Evolutionary conservation across 1,284 basidiomycete genomes (phyloP), one percentile per base, ranked within the genome.

Genomic region (Mycosarcoma mackinlayi): DNA sequence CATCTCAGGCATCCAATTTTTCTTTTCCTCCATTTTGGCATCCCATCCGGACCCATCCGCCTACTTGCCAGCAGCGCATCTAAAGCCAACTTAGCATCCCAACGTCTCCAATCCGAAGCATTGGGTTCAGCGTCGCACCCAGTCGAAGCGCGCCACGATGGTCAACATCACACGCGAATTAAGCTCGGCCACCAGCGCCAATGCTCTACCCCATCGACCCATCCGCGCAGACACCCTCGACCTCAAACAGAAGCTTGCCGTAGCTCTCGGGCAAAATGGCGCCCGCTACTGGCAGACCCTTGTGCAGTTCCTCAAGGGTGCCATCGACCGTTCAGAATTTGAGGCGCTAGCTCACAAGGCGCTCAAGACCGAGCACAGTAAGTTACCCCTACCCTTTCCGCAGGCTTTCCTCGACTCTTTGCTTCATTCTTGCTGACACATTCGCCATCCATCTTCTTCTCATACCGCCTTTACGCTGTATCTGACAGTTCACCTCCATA

Each of bases 261-360:
- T 71, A 8, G 79, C 74, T n/a, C 67, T 82, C 1, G 80, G 80
- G 14, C 63, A 70, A 23, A 70, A 76, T 28, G 77, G 78, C 7
- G 64, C 65, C 3, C 67, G 71, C 30, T 85, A 85, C 76, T 85
- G 84, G 84, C 49, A 68, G 27, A 76, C 80, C 3, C 73, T 85
- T 14, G 65, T 77, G 3, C 79, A 77, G 18, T 84, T 85, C 61
- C 66, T 83, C 63, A 79, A 75, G 9, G 84, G 81, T 9, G 74
- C 78, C 48, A 81, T 84, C 42, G 82, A 81, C 47, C 70, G 84
- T 2, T 50, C 57, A 6, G 84, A 85, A 60, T 83, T 85, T 51
- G 83, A 84, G 23, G 63, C 75, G 35, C 70, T 78, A 39, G 77
- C 75, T 27, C 56, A 69, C 46, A 55, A 62, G 34, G 66, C 63